Evolutionary conservation across 768 basidiomycete species (phyloP).

Genomic region (Cubamyces sp.): DNA sequence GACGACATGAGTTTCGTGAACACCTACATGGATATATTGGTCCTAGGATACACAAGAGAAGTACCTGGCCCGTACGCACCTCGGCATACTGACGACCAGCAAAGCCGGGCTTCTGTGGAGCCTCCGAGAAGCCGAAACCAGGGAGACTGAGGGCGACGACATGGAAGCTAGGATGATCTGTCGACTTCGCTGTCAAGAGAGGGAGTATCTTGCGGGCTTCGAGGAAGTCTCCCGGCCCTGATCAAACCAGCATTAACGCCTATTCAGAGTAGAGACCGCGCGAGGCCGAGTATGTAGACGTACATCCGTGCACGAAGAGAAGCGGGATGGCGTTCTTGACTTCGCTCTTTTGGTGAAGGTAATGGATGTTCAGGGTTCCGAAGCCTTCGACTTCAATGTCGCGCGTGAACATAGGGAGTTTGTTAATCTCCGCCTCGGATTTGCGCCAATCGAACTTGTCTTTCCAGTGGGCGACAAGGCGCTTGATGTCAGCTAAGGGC

Average conservation of each 20-base stretch:
- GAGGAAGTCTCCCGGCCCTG: constrained; percentile 66
- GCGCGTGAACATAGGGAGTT: constrained; percentile 58
- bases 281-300: constrained; percentile 16
- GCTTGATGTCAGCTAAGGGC: constrained; percentile 52
- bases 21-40: constrained; percentile 7
- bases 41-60: constrained; percentile 31
- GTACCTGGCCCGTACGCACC: constrained; percentile 34
- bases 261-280: not conserved
- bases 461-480: constrained; percentile 54
- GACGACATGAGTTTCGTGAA: constrained; percentile 35
- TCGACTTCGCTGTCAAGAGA: constrained; percentile 45
- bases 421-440: constrained; percentile 55
- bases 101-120: constrained; percentile 57
- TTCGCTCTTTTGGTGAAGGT: constrained; percentile 38
- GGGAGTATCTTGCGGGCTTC: constrained; percentile 63
- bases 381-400: constrained; percentile 53
- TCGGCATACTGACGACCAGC: constrained; percentile 55
- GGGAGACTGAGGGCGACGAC: constrained; percentile 63
- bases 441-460: constrained; percentile 59
- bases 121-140: constrained; percentile 65
- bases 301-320: constrained; percentile 65
- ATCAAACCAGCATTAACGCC: not conserved
- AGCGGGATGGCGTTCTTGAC: constrained; percentile 53
- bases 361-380: constrained; percentile 57
- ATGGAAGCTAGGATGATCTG: constrained; percentile 59